Base-by-base conservation (phyloP, 805 yeast species). In the Yamadazyma scolyti region DNA sequence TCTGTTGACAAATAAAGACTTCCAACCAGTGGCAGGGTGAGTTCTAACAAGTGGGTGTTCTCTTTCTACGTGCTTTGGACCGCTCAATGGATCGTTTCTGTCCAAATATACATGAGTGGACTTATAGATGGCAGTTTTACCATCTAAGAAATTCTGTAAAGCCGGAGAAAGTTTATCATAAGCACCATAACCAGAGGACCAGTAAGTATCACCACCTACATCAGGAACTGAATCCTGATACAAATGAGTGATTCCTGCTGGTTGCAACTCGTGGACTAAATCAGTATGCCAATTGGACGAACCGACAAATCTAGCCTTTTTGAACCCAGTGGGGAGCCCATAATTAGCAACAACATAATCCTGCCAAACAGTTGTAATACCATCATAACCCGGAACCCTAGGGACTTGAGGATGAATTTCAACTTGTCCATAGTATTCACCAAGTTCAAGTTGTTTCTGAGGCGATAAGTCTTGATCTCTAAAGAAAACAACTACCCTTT, bases 21-120 rank as follows among this genome's bases (percentile, higher is more conserved):
- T 78, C 73, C 76, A 66, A 25, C 81, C 81, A 17, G 82, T 77
- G 10, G 70, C 79, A 8, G 84, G 83, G 43, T 79, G 79, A 23
- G 81, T 74, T 56, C 82, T 68, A 21, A 78, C 68, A 16, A 78
- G 41, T 3, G 82, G 82, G 52, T 78, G 84, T 36, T 66, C 72
- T 51, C 79, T 66, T 42, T 67, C 77, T 32, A 75, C 58, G 32
- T 63, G 63, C 34, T 63, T 62, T 11, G 67, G 68, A n/a, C 72
- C 70, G 33, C 54, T 54, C 16, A 74, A 60, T 14, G 75, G 77
- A 16, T 62, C 60, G 14, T 65, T 55, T 37, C 73, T 61, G 34
- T 68, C 66, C 20, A 59, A 46, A 38, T 63, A 65, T 21, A 54
- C 52, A 40, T 71, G 71, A 29, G 72, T 71, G 24, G 64, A 63